phyloP scores from a whole-genome alignment of 495 filamentous ascomycete species.

The Annulohypoxylon maeteangense region DNA sequence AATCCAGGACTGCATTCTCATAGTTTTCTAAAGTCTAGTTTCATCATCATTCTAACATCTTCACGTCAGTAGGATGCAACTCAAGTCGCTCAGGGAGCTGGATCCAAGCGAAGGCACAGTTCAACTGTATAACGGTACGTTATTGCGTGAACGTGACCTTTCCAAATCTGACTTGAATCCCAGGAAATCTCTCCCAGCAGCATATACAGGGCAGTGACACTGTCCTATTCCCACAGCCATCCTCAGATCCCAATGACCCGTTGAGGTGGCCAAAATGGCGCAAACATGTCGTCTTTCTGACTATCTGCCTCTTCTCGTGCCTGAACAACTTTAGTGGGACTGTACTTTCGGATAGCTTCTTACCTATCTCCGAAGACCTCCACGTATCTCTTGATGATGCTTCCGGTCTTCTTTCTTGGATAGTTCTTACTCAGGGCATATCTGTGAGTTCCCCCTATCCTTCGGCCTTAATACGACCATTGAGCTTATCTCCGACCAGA shows the following conservation, averaged over 20 bases:
- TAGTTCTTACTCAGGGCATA: conserved; percentile 15
- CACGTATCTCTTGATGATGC: conserved; percentile 8
- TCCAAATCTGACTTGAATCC: not conserved
- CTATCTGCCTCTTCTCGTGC: conserved; percentile 21
- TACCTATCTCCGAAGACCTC: conserved; percentile 13
- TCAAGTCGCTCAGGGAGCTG: conserved; percentile 22
- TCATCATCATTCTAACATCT: not conserved
- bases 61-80: conserved; percentile 4
- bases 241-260: conserved; percentile 19
- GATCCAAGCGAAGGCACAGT: conserved; percentile 21
- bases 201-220: conserved; percentile 1
- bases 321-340: conserved; percentile 23
- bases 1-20: not conserved
- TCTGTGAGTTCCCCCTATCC: not conserved
- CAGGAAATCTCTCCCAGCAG: conserved; percentile 5
- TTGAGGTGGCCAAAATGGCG: conserved; percentile 22
- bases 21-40: not conserved
- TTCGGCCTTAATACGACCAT: not conserved
- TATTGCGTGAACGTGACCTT: not conserved
- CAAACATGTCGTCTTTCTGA: conserved; percentile 13
- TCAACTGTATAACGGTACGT: conserved; percentile 15
- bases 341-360: conserved; percentile 16
- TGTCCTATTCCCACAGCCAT: conserved; percentile 24
- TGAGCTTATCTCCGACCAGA: not conserved
- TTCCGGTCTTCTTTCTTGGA: conserved; percentile 17